Base-by-base conservation (phyloP, 257 asterid species). In the Solanum commersonii region DNA sequence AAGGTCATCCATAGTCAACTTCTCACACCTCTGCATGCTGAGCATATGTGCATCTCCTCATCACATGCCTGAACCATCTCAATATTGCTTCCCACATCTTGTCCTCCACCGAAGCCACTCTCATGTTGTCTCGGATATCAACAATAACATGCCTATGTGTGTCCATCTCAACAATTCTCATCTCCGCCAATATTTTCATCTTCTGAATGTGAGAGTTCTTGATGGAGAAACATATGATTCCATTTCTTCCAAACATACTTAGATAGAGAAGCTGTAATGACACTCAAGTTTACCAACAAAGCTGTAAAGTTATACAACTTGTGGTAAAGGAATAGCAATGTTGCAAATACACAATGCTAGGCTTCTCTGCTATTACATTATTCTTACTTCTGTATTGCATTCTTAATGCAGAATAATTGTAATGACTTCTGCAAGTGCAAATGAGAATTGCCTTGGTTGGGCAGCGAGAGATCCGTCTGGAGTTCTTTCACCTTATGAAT, bases 401-500 rank as follows among this genome's bases (percentile, higher is more conserved):
- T 40, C 67, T 27, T 52, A 46, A 59, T 86, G 63, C 88, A 81
- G 87, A 60, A 37, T 25, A 88, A 65, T 81, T 84, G 23, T 37
- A 87, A 94, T 93, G 95, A 89, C 86, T 81, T 85, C 89, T 85
- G 89, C 90, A 76, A 84, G 42, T 82, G 87, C 56, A 15, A 84
- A 76, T 11, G 92, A 87, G 73, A 91, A 95, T 49, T 96, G 99
- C 90, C 92, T 90, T 71, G 98, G 94, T 46, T 96, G 96, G 95
- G 98, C 98, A 10, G 98, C 99, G 5, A 91, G 95, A 87, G 98
- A 96, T 88, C 88, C 96, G 8, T 95, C 98, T 31, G 98, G 99
- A 33, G 42, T 91, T 76, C 96, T 96, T 84, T 96, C 98, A 16
- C 98, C 98, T 73, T 96, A 91, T 89, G 87, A 84, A 72, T 96